Evolutionary conservation across 2,329 filamentous ascomycete genomes (phyloP), one percentile per base, ranked within the genome.

Genomic region (Lasiodiplodia gonubiensis): DNA sequence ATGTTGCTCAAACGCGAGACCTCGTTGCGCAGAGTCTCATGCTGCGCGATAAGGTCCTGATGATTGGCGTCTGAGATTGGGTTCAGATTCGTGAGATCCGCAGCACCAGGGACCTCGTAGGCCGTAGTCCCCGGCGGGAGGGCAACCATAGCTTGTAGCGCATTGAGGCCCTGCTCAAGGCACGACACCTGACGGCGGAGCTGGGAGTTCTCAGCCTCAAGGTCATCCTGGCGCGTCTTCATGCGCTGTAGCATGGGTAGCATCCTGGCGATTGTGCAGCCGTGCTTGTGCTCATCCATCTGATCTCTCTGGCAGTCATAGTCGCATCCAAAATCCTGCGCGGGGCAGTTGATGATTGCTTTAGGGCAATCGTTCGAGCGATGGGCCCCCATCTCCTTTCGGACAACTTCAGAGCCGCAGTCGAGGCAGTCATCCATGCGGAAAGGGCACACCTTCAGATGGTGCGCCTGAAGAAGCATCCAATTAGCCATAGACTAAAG

Each of bases 11-110:
- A 80, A 59, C 86, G 85, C 21, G 79, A 78, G 59, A 89, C 83
- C 73, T 89, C 87, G 53, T 87, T 85, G 14, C 87, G 85, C 21
- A 89, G 80, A 25, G 83, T 84, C 71, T 89, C 87, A 72, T 89
- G 86, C 60, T 89, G 82, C 2, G 84, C 86, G 30, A 89, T 82
- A 2, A 89, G 80, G 71, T 89, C 87, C 72, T 82, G 83, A 5
- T 81, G 23, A 77, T 69, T 69, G 67, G 75, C 76, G 49, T 75
- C 72, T 14, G 42, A 30, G 11, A 63, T 18, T 2, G 14, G 75
- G 75, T 70, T 78, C 55, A 53, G 76, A 74, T 54, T 78, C 74
- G 66, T 73, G 64, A 78, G 25, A 74, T 74, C 67, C 72, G 75
- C 25, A 74, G 74, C 11, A 73, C 72, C 27, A 51, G 51, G 30